phyloP scores from a whole-genome alignment of 371 early-diverging fungal species.

The Apophysomyces ossiformis region DNA sequence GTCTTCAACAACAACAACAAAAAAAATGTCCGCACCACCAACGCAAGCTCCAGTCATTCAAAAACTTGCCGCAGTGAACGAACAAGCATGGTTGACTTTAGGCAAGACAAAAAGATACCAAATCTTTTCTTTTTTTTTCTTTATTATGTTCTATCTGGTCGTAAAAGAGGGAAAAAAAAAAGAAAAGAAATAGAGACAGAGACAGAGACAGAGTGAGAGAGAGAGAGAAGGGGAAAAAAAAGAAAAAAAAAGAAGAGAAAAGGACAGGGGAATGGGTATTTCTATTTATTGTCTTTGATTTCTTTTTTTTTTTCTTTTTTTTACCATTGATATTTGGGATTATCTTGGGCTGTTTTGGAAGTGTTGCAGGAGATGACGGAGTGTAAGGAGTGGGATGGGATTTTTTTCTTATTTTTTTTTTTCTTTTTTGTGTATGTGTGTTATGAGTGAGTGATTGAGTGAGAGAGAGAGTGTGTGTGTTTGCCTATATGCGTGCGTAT shows the following conservation, averaged over 20 bases:
- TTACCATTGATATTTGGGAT: conserved; percentile 3
- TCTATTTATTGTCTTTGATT: too few species aligned
- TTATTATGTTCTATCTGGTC: conserved; percentile 7
- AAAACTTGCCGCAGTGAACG: conserved; percentile 70
- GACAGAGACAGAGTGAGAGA: neutral
- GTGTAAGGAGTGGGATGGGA: neutral
- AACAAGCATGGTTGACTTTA: conserved; percentile 79
- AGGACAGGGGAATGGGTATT: neutral
- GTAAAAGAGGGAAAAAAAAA: conserved; percentile 1
- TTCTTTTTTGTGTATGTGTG: conserved; percentile 1
- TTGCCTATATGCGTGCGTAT: neutral
- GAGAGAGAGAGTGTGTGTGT: too few species aligned
- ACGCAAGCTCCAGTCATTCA: conserved; percentile 48
- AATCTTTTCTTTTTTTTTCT: conserved; percentile 10
- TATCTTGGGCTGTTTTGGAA: conserved; percentile 6
- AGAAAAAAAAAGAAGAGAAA: neutral
- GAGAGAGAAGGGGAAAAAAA: conserved; percentile 5
- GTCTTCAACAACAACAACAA: neutral
- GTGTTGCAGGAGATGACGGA: conserved; percentile 9
- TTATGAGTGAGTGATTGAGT: neutral
- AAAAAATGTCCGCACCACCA: conserved; percentile 20
- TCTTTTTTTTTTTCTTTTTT: neutral
- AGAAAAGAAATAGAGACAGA: conserved; percentile 1
- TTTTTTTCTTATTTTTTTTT: conserved; percentile 1
- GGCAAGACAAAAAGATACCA: conserved; percentile 46